Percentiles rank a stretch among this genome's conserved stretches.
These are phyloP conservation scores for Chenopodium berlandieri DNA, from an alignment of 148 eudicot genomes.

Conservation along the genomic window DNA sequence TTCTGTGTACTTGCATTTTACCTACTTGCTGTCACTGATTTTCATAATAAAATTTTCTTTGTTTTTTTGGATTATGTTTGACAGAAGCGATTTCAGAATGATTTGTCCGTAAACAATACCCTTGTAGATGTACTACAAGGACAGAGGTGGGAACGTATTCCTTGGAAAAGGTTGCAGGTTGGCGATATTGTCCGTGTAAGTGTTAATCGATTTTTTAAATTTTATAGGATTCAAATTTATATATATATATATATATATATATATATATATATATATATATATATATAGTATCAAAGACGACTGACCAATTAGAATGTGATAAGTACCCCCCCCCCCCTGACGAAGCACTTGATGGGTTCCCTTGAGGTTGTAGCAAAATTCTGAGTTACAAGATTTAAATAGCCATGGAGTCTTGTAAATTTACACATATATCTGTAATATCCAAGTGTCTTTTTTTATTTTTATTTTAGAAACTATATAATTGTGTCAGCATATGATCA, in stretches of 20 bases:
- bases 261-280: too few species aligned
- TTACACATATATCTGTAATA: background rate
- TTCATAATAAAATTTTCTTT: conserved; percentile 3
- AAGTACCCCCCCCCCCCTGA: background rate
- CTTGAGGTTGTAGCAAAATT: background rate
- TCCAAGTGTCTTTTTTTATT: background rate
- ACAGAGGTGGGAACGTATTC: conserved; percentile 57
- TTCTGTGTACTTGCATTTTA: background rate
- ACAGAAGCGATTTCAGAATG: conserved; percentile 98
- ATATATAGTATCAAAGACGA: too few species aligned
- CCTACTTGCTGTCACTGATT: conserved; percentile 15
- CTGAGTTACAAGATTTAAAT: background rate
- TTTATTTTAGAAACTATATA: background rate
- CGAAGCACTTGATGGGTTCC: background rate
- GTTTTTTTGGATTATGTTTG: conserved; percentile 23
- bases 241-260: too few species aligned
- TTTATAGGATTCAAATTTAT: background rate
- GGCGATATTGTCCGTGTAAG: conserved; percentile 94
- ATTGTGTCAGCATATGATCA: background rate
- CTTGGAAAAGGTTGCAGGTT: conserved; percentile 91
- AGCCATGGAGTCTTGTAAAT: too few species aligned
- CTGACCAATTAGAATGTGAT: background rate
- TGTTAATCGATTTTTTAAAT: conserved; percentile 18
- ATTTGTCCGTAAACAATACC: conserved; percentile 76
- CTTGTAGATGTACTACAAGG: conserved; percentile 67